These are phyloP conservation scores for Friedmanniomyces endolithicus DNA, from an alignment of 495 filamentous ascomycete genomes.

Conservation along the genomic window DNA sequence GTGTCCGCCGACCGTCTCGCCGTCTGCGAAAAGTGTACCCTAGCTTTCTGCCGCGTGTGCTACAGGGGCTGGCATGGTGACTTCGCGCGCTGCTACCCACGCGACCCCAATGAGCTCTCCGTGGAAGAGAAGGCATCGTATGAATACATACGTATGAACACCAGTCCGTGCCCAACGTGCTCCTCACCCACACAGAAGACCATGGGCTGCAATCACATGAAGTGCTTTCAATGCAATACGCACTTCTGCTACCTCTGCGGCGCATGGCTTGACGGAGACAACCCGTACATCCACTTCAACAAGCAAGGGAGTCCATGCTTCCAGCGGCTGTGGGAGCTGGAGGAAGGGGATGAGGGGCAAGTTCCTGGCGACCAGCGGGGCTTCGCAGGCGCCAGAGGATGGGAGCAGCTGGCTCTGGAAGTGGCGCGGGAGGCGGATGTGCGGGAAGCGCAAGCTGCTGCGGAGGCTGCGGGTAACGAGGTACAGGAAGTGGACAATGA, in stretches of 20 bases:
- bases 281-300: constrained; percentile 88
- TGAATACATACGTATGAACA: constrained; percentile 67
- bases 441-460: constrained; percentile 11
- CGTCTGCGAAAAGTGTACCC: constrained; percentile 72
- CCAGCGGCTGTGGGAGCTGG: constrained; percentile 79
- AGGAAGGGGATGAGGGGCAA: constrained; percentile 63
- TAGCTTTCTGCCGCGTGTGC: constrained; percentile 76
- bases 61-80: constrained; percentile 82
- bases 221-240: constrained; percentile 73
- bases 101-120: constrained; percentile 51
- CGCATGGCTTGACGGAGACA: constrained; percentile 62
- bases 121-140: constrained; percentile 74
- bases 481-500: background rate
- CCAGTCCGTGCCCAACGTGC: constrained; percentile 84
- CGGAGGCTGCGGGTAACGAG: constrained; percentile 5
- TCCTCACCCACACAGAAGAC: constrained; percentile 75
- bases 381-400: constrained; percentile 37
- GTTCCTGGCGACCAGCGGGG: constrained; percentile 32
- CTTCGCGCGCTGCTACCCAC: constrained; percentile 47
- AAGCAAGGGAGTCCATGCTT: constrained; percentile 53
- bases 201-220: constrained; percentile 97
- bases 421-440: constrained; percentile 12
- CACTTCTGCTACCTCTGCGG: constrained; percentile 97
- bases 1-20: constrained; percentile 51
- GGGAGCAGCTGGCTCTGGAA: constrained; percentile 19